Percentiles rank a stretch among this genome's conserved stretches.
phyloP scores from a whole-genome alignment of 2,329 filamentous ascomycete genomes.

The Neobulgaria alba region DNA sequence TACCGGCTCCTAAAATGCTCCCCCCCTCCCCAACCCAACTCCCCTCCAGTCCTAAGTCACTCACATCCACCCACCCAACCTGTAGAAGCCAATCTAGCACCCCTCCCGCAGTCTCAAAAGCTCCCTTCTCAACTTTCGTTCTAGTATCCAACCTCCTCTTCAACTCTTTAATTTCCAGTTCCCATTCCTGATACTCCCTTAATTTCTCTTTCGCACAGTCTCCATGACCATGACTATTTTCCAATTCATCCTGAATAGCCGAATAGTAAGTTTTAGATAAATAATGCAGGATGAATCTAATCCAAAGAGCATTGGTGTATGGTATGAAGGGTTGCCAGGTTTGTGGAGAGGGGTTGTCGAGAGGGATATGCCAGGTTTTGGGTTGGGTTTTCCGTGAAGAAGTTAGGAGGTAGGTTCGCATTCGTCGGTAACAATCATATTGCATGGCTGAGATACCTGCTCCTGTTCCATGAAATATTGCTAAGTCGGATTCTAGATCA shows the following conservation, averaged over 20 bases:
- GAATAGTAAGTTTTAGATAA: slow-evolving; percentile 26
- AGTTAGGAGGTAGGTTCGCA: slow-evolving; percentile 22
- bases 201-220: too few species aligned
- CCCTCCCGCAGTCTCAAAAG: slow-evolving; percentile 16
- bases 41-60: slow-evolving; percentile 10
- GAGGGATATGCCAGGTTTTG: slow-evolving; percentile 11
- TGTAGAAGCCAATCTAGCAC: slow-evolving; percentile 16
- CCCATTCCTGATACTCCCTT: slow-evolving; percentile 39
- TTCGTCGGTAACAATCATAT: slow-evolving; percentile 51
- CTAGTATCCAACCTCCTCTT: slow-evolving; percentile 42
- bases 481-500: slow-evolving; percentile 51
- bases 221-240: too few species aligned
- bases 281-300: slow-evolving; percentile 53
- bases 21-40: slow-evolving; percentile 2
- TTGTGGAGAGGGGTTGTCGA: slow-evolving; percentile 2
- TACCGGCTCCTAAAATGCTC: background rate
- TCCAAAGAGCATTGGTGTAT: slow-evolving; percentile 58
- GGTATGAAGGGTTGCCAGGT: slow-evolving; percentile 47
- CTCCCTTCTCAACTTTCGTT: slow-evolving; percentile 16
- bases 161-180: slow-evolving; percentile 41
- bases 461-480: slow-evolving; percentile 49
- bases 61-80: slow-evolving; percentile 17
- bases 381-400: slow-evolving; percentile 8
- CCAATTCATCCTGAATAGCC: background rate
- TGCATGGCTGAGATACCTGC: slow-evolving; percentile 32